Evolutionary conservation across 2,329 filamentous ascomycete species (phyloP).

Genomic region (Scytalidium lignicola): DNA sequence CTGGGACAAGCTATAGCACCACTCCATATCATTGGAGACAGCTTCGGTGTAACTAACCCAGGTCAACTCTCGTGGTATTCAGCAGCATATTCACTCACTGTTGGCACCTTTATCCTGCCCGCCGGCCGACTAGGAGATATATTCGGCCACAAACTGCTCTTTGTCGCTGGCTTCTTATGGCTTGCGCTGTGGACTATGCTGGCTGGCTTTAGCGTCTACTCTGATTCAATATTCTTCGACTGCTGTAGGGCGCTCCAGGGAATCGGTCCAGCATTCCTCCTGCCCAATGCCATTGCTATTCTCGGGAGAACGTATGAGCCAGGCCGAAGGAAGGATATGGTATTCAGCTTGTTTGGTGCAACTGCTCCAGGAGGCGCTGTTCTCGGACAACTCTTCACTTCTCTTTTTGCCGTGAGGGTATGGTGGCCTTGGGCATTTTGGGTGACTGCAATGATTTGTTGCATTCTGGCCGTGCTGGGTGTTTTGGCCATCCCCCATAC

Average conservation of each 20-base stretch:
- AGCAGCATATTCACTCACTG: constrained; percentile 49
- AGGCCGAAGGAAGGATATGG: constrained; percentile 38
- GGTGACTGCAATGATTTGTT: constrained; percentile 33
- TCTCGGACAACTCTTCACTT: constrained; percentile 33
- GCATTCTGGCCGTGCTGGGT: constrained; percentile 27
- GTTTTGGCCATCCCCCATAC: constrained; percentile 30
- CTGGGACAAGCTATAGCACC: constrained; percentile 44
- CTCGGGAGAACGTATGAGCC: constrained; percentile 43
- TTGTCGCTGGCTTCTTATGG: constrained; percentile 40
- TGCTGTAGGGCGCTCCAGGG: constrained; percentile 50
- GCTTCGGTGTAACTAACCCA: constrained; percentile 37
- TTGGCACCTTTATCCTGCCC: constrained; percentile 48
- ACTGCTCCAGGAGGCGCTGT: constrained; percentile 40
- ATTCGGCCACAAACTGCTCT: constrained; percentile 45
- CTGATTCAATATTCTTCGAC: constrained; percentile 33
- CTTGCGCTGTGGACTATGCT: constrained; percentile 21
- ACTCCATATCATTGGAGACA: constrained; percentile 39
- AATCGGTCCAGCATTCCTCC: constrained; percentile 44
- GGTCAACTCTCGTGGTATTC: constrained; percentile 50
- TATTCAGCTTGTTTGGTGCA: constrained; percentile 41
- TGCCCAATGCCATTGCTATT: constrained; percentile 48
- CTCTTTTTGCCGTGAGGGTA: constrained; percentile 29
- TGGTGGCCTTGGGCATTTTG: constrained; percentile 47
- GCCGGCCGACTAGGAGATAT: constrained; percentile 47
- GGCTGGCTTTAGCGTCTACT: constrained; percentile 24